Base-by-base conservation (phyloP, 2,329 filamentous ascomycete species). In the Fusarium sambucinum region DNA sequence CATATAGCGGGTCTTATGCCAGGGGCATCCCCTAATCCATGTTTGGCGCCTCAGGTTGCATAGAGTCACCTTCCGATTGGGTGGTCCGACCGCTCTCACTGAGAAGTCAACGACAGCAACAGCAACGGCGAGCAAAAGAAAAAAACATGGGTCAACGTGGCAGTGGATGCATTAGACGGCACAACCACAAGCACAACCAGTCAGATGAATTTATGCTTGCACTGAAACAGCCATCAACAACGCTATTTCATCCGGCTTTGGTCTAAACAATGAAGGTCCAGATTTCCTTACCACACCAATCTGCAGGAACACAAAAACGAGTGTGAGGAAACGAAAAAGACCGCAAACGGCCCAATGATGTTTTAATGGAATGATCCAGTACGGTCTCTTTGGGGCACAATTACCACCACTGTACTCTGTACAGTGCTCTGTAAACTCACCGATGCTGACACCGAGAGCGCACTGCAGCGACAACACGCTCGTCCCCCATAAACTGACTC, bases 81-180 rank as follows among this genome's bases (percentile, higher is more conserved):
- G 10, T 42, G 16, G 16, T 6, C 35, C 21, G 23, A 19, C 40
- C 45, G 29, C 50, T 45, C 21, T 47, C 32, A 33, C 27, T 30
- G 35, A 63, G 51, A 66, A 35, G 42, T 53, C 54, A 23, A 42
- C 23, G 23, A 35, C 55, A 64, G 23, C 33, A 38, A 47, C 35
- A 64, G 27, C 33, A 38, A 47, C 40, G 47, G 16, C 44, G 27
- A 29, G 45, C 45, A 38, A 19, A 38, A 29, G 45, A 59, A 53
- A 52, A 44, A 55, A 45, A 45, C 57, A 69, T 50, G 66, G 66
- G 67, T 41, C 53, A 70, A 68, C 63, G 67, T 70, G 67, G 67
- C 67, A 65, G 67, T 60, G 41, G 51, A 47, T 55, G 48, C 59
- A 50, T 50, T 35, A 16, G 29, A 50, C 32, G 33, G 46, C 46